These are phyloP conservation scores for Chrysoporthe deuterocubensis DNA, from an alignment of 2,329 filamentous ascomycete species.

Conservation along the genomic window DNA sequence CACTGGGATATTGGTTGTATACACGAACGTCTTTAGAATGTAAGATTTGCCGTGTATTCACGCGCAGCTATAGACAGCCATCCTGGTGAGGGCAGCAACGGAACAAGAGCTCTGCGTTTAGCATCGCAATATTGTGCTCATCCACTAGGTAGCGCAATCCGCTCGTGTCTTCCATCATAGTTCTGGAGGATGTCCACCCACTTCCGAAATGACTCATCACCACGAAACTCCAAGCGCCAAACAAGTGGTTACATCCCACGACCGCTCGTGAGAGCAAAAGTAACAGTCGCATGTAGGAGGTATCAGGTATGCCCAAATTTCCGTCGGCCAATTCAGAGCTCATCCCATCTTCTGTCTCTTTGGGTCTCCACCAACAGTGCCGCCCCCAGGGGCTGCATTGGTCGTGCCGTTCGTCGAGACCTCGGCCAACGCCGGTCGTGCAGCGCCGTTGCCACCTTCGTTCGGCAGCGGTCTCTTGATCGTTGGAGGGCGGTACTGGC, in stretches of 20 bases:
- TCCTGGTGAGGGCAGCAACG: not conserved
- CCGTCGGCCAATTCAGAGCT: not conserved
- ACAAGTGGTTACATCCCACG: not conserved
- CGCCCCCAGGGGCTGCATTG: conserved; percentile 33
- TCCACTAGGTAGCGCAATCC: not conserved
- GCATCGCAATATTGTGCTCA: not conserved
- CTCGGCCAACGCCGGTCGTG: conserved; percentile 54
- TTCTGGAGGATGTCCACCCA: not conserved
- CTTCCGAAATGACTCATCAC: not conserved
- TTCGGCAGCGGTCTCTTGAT: conserved; percentile 55
- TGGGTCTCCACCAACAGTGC: conserved; percentile 43
- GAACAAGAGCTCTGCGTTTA: not conserved
- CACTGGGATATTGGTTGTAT: not conserved
- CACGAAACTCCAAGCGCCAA: conserved; percentile 16
- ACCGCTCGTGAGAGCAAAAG: conserved; percentile 8
- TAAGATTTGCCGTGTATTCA: not conserved
- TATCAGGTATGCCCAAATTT: not conserved
- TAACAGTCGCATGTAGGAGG: not conserved
- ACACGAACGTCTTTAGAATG: not conserved
- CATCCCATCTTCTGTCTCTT: conserved; percentile 55
- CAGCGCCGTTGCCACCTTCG: conserved; percentile 34
- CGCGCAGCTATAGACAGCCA: not conserved
- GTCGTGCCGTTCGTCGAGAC: conserved; percentile 49
- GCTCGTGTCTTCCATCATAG: not conserved
- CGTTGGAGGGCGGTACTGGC: conserved; percentile 62